These are phyloP conservation scores for Leccinum disarticulatum DNA, from an alignment of 768 basidiomycete genomes.

Conservation along the genomic window DNA sequence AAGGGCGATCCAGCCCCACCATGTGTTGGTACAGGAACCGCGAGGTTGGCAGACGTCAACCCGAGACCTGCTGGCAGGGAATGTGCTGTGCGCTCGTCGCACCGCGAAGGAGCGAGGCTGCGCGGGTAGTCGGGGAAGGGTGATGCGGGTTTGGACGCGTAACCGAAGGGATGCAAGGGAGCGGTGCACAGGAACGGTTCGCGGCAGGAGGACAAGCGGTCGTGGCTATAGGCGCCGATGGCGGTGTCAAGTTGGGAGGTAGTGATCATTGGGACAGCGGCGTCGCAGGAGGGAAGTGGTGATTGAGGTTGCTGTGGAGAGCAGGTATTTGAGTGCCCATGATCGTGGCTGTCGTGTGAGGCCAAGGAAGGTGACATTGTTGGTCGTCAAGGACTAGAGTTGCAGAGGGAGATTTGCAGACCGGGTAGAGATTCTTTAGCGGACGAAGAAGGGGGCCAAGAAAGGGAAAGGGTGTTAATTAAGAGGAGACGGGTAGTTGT, in stretches of 20 bases:
- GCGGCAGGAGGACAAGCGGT: slow-evolving; percentile 6
- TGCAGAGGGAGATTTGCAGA: slow-evolving; percentile 35
- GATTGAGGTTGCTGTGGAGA: not conserved
- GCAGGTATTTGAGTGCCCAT: slow-evolving; percentile 30
- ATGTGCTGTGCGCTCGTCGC: slow-evolving; percentile 3
- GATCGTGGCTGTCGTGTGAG: slow-evolving; percentile 1
- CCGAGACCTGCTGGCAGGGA: not conserved
- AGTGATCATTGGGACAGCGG: slow-evolving; percentile 22
- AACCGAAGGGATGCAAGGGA: not conserved
- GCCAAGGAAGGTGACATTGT: slow-evolving; percentile 33
- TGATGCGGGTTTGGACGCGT: slow-evolving; percentile 10
- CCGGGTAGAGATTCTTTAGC: slow-evolving; percentile 15
- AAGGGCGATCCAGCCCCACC: slow-evolving; percentile 31
- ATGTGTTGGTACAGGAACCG: not conserved
- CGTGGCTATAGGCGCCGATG: slow-evolving; percentile 2
- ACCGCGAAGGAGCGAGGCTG: slow-evolving; percentile 1
- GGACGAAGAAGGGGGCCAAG: slow-evolving; percentile 17
- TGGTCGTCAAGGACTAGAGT: slow-evolving; percentile 33
- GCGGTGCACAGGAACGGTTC: slow-evolving; percentile 6
- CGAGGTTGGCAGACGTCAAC: slow-evolving; percentile 5
- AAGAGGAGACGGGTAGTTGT: slow-evolving; percentile 9
- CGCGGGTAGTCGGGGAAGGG: slow-evolving; percentile 2
- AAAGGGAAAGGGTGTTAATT: slow-evolving; percentile 20
- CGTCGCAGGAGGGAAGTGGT: slow-evolving; percentile 4
- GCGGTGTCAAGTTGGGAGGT: slow-evolving; percentile 4